Base-by-base conservation (phyloP, 2,329 filamentous ascomycete genomes). In the Dothidotthia symphoricarpi region DNA sequence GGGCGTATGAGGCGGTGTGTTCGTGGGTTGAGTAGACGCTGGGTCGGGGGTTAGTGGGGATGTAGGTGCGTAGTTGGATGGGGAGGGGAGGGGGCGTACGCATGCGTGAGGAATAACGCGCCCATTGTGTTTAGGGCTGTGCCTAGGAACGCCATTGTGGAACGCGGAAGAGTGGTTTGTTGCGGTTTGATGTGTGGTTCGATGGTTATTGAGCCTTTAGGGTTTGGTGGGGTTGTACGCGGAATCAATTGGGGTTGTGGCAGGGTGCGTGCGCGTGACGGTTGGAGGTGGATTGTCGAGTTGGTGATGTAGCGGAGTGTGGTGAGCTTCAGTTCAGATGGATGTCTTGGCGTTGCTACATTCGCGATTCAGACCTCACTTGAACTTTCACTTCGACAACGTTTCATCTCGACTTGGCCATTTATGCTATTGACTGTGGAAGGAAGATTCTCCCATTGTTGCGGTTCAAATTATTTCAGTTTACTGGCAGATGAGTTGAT, bases 1-100 rank as follows among this genome's bases (percentile, higher is more conserved):
- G 64, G 48, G 40, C 68, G 75, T 83, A 80, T 33, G 95, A 78
- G 15, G 82, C 76, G 6, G 88, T 85, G 71, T 95, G 87, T 71
- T 98, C 93, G 69, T 95, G 86, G 31, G 90, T 89, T 34, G 93
- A 98, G 71, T 97, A 98, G 71, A 90, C 94, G 49, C 93, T 98
- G 63, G 36, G 10, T 30, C 28, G 26, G 4, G 17, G 24, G 35
- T 63, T 42, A 63, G 53, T 36, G 9, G 5, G 9, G 19, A 22
- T 6, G 62, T 36, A 16, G 32, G 12, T 58, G 43, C 27, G 33
- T 19, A 26, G 30, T 25, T 15, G 10, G 14, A 27, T 22, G 2
- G 16, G 22, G 10, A 12, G 16, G 28, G 24, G 22, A 16, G 15
- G 43, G 26, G 33, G 66, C 86, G 69, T 82, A 96, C 91, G 90